These are phyloP conservation scores for Botryotinia calthae DNA, from an alignment of 2,329 filamentous ascomycete genomes.

Conservation along the genomic window DNA sequence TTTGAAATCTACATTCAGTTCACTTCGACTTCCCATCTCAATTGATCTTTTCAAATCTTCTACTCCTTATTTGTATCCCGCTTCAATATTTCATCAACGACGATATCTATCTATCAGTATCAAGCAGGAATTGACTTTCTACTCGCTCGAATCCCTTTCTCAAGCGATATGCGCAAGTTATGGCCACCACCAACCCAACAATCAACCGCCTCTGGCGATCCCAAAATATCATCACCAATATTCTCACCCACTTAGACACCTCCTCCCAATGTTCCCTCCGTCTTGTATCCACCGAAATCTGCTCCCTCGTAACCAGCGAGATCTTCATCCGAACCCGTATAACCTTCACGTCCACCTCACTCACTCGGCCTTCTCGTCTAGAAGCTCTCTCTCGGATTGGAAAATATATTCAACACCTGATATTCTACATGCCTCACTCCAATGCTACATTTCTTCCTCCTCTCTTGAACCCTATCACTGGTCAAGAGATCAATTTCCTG, in stretches of 20 bases:
- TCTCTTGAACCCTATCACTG: slow-evolving; percentile 74
- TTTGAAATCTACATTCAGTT: background rate
- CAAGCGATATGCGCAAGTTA: slow-evolving; percentile 38
- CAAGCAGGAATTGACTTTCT: background rate
- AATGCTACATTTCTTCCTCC: slow-evolving; percentile 79
- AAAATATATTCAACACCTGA: slow-evolving; percentile 73
- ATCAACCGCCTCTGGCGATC: slow-evolving; percentile 38
- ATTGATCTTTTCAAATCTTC: background rate
- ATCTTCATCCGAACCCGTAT: slow-evolving; percentile 68
- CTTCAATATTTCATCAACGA: background rate
- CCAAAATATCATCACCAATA: slow-evolving; percentile 31
- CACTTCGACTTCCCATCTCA: background rate
- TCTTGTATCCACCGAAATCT: slow-evolving; percentile 67
- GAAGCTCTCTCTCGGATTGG: slow-evolving; percentile 76
- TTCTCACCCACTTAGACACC: slow-evolving; percentile 36
- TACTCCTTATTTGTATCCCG: background rate
- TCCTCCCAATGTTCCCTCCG: slow-evolving; percentile 55
- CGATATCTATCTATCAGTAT: background rate
- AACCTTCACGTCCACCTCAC: slow-evolving; percentile 70
- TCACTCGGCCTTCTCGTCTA: slow-evolving; percentile 70
- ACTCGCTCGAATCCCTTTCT: background rate
- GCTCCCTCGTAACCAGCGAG: slow-evolving; percentile 64
- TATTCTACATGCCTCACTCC: slow-evolving; percentile 73
- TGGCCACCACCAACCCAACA: slow-evolving; percentile 37
- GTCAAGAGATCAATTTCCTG: slow-evolving; percentile 74